Base-by-base conservation (phyloP, 192 early-diverging fungal genomes). In the Coemansia sp. region DNA sequence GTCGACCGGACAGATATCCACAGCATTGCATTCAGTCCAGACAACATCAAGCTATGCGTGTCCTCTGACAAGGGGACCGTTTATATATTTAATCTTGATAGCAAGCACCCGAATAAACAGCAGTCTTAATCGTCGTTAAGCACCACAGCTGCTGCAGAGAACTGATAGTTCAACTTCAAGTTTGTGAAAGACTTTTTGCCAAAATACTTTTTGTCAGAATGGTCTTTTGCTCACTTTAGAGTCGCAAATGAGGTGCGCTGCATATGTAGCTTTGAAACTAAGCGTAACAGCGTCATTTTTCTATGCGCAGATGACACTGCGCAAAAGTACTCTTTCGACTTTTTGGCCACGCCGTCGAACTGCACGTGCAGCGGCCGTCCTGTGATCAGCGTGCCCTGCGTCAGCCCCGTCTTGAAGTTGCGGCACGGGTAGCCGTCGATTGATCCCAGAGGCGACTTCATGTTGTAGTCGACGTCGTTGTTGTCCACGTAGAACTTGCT, bases 1-100 rank as follows among this genome's bases (percentile, higher is more conserved):
- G 84, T 89, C 41, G 93, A 96, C 60, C 79, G 86, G 15, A 94
- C 94, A 0, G 87, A 88, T 53, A 96, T 98, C 23, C 94, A 87
- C 73, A 81, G 85, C 45, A 90, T 98, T 42, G 89, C 27, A 30
- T 30, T 30, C 27, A 30, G 27, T 7, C 27, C 27, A 2, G 27
- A 30, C 27, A 30, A 30, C 27, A 30, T 7, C 27, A 30, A 30
- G 7, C 27, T 30, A 30, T 30, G 27, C 7, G 27, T 30, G 27
- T 30, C 27, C 27, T 30, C 27, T 30, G 27, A 30, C 27, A 30
- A 30, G 7, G 27, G 27, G 7, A 30, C 27, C 27, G 27, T 30
- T 30, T 7, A 30, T 30, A 30, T 30, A 30, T 30, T 30, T 30
- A 30, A 30, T 30, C 27, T 30, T 14, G 87, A 89, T 58, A 71